Percentiles rank a stretch among this genome's conserved stretches.
Evolutionary conservation across 179 eudicot species (phyloP).

Genomic region (Heliamphora pulchella): DNA sequence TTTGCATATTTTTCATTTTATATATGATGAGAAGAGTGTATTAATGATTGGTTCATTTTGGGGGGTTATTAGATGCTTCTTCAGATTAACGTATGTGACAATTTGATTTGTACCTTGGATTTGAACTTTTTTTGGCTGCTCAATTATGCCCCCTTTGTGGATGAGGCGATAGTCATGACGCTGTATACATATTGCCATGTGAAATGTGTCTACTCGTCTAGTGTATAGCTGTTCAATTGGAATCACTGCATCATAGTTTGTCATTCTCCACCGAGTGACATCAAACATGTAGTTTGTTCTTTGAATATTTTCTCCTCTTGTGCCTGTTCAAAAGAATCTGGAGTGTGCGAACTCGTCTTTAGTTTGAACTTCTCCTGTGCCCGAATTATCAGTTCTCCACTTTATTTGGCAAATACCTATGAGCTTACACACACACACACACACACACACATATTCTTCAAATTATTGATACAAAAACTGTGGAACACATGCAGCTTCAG

Average conservation of each 20-base stretch:
- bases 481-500: constrained; percentile 47
- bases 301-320: not conserved
- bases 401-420: not conserved
- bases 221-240: not conserved
- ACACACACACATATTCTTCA: not conserved
- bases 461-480: not conserved
- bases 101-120: not conserved
- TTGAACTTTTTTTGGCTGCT: not conserved
- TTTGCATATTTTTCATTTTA: not conserved
- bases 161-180: not conserved
- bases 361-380: not conserved
- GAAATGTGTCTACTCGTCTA: not conserved
- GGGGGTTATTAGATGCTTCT: not conserved
- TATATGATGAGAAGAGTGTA: not conserved
- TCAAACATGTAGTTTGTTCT: not conserved
- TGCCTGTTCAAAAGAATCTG: constrained; percentile 10
- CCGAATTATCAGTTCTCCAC: not conserved
- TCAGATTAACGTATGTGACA: not conserved
- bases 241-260: not conserved
- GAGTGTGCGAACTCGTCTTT: not conserved
- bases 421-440: not conserved
- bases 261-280: not conserved
- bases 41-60: not conserved
- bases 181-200: not conserved
- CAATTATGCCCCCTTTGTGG: not conserved